A percentile compares a stretch with the other conserved stretches of the same genome.
phyloP scores from a whole-genome alignment of 805 yeast genomes.

The Wickerhamiella vanderwaltii region DNA sequence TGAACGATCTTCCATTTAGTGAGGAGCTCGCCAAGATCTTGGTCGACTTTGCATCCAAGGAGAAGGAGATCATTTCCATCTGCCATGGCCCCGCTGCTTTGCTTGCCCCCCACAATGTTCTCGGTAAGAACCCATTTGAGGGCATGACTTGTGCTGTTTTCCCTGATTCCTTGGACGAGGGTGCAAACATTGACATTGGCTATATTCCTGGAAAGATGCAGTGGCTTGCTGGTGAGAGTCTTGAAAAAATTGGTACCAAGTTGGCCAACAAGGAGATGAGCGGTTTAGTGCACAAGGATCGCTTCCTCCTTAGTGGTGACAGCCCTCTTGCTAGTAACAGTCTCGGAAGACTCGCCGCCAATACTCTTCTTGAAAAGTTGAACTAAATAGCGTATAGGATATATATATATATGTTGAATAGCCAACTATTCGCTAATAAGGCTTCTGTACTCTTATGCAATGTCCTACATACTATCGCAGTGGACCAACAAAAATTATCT shows the following conservation, averaged over 20 bases:
- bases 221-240: neutral
- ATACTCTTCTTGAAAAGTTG: constrained; percentile 3
- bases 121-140: neutral
- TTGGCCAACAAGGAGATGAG: neutral
- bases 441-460: too few relatives aligned
- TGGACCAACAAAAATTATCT: too few relatives aligned
- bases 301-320: constrained; percentile 1
- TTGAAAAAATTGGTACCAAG: neutral
- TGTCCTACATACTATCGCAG: too few relatives aligned
- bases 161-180: constrained; percentile 2
- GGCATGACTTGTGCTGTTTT: neutral
- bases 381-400: too few relatives aligned
- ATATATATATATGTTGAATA: too few relatives aligned
- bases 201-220: constrained; percentile 2
- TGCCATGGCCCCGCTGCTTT: constrained; percentile 1
- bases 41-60: neutral
- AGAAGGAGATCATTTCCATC: neutral
- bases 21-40: neutral
- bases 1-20: constrained; percentile 1
- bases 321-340: constrained; percentile 2
- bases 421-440: too few relatives aligned
- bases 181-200: constrained; percentile 2
- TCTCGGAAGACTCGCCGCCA: neutral
- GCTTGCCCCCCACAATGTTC: constrained; percentile 1
- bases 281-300: neutral